Percentiles rank a stretch among this genome's conserved stretches.
phyloP scores from a whole-genome alignment of 768 basidiomycete species.

The Mycena sanguinolenta region DNA sequence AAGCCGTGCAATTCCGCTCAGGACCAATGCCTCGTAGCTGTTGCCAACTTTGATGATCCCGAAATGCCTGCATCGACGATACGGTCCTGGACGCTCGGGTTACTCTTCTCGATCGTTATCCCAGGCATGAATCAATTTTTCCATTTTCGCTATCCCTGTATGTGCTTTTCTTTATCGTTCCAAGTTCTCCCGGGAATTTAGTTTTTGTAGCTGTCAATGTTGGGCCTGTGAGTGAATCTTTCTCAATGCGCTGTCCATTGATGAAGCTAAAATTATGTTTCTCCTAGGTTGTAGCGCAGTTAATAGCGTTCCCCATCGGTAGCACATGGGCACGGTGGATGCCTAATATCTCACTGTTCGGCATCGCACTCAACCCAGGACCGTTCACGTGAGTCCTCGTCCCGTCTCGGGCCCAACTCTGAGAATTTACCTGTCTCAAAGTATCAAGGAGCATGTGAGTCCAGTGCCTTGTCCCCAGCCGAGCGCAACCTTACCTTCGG shows the following conservation, averaged over 20 bases:
- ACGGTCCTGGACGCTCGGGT: slow-evolving; percentile 72
- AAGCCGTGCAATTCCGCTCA: not conserved
- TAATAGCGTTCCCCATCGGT: slow-evolving; percentile 79
- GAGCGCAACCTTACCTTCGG: not conserved
- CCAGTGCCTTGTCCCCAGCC: not conserved
- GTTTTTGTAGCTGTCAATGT: slow-evolving; percentile 26
- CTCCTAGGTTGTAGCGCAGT: slow-evolving; percentile 72
- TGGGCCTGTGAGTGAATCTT: slow-evolving; percentile 25
- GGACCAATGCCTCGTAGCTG: slow-evolving; percentile 48
- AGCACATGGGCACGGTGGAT: slow-evolving; percentile 73
- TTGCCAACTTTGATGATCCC: slow-evolving; percentile 80
- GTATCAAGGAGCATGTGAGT: slow-evolving; percentile 70
- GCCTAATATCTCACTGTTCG: slow-evolving; percentile 67
- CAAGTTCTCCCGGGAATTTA: not conserved
- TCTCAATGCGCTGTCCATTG: not conserved
- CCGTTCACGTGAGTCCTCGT: slow-evolving; percentile 62
- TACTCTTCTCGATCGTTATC: slow-evolving; percentile 69
- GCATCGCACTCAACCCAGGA: slow-evolving; percentile 78
- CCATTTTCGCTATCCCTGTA: slow-evolving; percentile 73
- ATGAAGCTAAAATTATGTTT: slow-evolving; percentile 37
- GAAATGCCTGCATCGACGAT: slow-evolving; percentile 71
- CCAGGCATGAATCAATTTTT: slow-evolving; percentile 87
- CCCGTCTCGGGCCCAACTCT: not conserved
- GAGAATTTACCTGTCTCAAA: not conserved
- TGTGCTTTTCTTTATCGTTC: slow-evolving; percentile 1